phyloP scores from a whole-genome alignment of 2,329 filamentous ascomycete genomes.

The Ilyonectria sp. region DNA sequence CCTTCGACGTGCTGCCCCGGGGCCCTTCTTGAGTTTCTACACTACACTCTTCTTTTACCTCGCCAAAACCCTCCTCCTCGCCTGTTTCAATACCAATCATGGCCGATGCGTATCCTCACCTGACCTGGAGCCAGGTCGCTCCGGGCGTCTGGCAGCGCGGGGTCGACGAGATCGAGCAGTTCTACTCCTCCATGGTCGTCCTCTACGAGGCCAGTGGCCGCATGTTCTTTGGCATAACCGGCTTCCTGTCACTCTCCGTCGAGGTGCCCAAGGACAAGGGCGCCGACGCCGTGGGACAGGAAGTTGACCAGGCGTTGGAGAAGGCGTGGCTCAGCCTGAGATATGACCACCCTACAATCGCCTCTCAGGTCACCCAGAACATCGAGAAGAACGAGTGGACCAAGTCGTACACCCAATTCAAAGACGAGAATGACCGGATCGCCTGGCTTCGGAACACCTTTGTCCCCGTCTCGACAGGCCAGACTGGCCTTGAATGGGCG shows the following conservation, averaged over 20 bases:
- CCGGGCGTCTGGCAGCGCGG: constrained; percentile 52
- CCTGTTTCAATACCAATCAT: constrained; percentile 9
- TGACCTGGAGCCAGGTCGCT: constrained; percentile 44
- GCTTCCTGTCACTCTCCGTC: constrained; percentile 51
- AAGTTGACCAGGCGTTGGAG: constrained; percentile 50
- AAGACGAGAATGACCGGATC: constrained; percentile 27
- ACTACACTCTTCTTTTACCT: too few relatives aligned
- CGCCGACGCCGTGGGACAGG: constrained; percentile 11
- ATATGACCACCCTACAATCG: constrained; percentile 53
- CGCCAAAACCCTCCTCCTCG: too few relatives aligned
- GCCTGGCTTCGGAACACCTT: constrained; percentile 53
- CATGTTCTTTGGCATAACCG: constrained; percentile 60
- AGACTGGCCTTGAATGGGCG: constrained; percentile 52
- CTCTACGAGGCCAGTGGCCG: constrained; percentile 55
- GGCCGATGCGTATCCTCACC: neutral
- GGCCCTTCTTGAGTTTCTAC: too few relatives aligned
- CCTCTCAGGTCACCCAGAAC: constrained; percentile 46
- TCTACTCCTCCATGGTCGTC: constrained; percentile 56
- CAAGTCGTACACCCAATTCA: constrained; percentile 42
- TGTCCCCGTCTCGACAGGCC: constrained; percentile 37
- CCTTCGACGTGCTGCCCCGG: too few relatives aligned
- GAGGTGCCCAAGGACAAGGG: neutral
- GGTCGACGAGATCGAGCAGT: constrained; percentile 59
- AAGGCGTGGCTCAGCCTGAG: constrained; percentile 54
- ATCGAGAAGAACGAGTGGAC: constrained; percentile 36